Percentiles rank a stretch among this genome's conserved stretches.
Conservation (phyloP, 768 basidiomycete species). For the Leccinum pellstonianum region DNA sequence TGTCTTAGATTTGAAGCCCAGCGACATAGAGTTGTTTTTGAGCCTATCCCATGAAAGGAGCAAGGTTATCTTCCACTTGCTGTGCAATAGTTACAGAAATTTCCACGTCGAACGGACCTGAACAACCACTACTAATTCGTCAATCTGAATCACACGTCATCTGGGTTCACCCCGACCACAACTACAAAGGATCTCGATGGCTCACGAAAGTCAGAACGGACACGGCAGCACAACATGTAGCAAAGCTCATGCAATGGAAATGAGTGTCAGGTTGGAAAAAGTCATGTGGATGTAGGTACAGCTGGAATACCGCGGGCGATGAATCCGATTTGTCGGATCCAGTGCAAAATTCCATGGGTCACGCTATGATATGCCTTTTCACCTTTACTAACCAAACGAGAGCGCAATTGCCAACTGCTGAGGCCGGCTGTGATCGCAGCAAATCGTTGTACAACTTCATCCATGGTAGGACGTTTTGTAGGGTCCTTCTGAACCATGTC, state of each 20-base stretch:
- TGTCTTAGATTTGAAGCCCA: background rate
- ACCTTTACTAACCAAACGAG: constrained; percentile 16
- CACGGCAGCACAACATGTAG: background rate
- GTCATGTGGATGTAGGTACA: constrained; percentile 10
- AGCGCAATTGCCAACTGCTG: constrained; percentile 28
- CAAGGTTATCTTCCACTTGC: background rate
- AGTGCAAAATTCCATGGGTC: constrained; percentile 15
- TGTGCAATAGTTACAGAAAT: background rate
- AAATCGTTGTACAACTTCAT: constrained; percentile 26
- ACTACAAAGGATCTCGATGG: background rate
- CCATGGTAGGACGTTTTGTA: constrained; percentile 36
- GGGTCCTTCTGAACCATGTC: constrained; percentile 42
- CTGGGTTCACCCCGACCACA: background rate
- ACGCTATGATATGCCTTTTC: constrained; percentile 4
- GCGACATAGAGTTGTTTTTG: background rate
- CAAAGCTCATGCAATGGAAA: no score
- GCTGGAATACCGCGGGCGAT: constrained; percentile 19
- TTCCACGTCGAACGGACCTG: background rate
- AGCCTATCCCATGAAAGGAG: no score
- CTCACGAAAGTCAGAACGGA: background rate
- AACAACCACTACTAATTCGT: no score
- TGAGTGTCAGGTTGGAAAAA: no score
- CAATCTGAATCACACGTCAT: background rate
- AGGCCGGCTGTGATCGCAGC: constrained; percentile 6
- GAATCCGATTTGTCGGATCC: constrained; percentile 24